phyloP scores from a whole-genome alignment of 2,329 filamentous ascomycete species.

The Sordariomycetes sp. region DNA sequence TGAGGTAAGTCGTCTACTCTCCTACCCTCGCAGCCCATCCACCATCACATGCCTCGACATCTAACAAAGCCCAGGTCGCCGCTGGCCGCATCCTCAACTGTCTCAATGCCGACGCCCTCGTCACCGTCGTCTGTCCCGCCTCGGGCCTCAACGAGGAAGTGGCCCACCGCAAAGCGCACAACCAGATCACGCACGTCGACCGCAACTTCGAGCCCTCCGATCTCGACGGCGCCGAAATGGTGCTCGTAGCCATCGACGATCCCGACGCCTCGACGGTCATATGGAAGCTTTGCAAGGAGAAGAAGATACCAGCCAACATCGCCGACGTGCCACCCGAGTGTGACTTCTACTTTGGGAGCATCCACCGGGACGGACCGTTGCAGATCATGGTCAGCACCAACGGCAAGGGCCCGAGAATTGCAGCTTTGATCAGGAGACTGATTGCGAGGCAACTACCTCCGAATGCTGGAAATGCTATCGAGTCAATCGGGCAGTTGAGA shows the following conservation, averaged over 20 bases:
- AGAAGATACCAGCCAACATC: constrained; percentile 82
- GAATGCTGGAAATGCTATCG: constrained; percentile 78
- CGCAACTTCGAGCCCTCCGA: constrained; percentile 81
- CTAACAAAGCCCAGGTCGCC: constrained; percentile 58
- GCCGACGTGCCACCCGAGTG: constrained; percentile 95
- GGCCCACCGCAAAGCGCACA: constrained; percentile 64
- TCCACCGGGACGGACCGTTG: constrained; percentile 87
- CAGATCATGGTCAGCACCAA: constrained; percentile 99
- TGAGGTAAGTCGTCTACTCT: constrained; percentile 53
- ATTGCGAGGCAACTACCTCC: constrained; percentile 70
- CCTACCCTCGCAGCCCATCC: neutral
- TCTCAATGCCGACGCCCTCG: constrained; percentile 87
- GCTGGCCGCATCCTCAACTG: constrained; percentile 89
- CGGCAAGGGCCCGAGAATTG: constrained; percentile 86
- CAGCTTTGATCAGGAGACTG: constrained; percentile 73
- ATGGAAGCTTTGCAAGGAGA: constrained; percentile 88
- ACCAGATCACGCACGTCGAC: constrained; percentile 72
- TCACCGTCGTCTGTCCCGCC: constrained; percentile 75
- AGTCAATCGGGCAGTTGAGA: constrained; percentile 72
- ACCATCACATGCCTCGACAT: neutral
- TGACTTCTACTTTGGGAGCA: constrained; percentile 97
- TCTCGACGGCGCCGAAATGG: constrained; percentile 75
- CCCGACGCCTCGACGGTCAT: constrained; percentile 81
- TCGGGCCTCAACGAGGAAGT: constrained; percentile 84
- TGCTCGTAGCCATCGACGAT: constrained; percentile 88